These are phyloP conservation scores for Potentilla sterilis DNA, from an alignment of 306 rosid genomes.

Conservation along the genomic window DNA sequence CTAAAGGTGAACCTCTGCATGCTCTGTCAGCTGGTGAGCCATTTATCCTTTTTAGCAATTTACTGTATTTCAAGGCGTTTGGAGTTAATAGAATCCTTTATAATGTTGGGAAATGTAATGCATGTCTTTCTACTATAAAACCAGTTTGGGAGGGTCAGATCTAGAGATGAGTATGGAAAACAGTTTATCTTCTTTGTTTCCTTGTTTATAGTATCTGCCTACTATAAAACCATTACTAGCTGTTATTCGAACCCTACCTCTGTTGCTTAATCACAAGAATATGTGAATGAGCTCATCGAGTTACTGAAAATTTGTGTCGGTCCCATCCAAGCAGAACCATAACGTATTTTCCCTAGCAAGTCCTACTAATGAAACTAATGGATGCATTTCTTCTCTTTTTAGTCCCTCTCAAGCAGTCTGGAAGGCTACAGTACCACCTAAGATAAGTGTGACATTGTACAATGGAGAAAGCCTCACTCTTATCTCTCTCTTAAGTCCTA, in stretches of 20 bases:
- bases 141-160: background rate
- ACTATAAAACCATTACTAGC: background rate
- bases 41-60: background rate
- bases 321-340: background rate
- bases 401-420: conserved; percentile 1
- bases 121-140: too few relatives aligned
- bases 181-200: background rate
- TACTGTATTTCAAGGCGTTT: background rate
- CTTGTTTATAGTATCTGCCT: background rate
- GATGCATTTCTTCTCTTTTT: background rate
- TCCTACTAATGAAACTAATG: background rate
- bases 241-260: background rate
- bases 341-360: background rate
- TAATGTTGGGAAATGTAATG: background rate
- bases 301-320: background rate
- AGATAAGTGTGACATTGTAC: background rate
- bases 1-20: conserved; percentile 18
- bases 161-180: background rate
- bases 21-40: conserved; percentile 8
- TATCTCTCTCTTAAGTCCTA: background rate
- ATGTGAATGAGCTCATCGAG: background rate
- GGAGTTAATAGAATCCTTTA: background rate
- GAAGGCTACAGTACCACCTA: background rate
- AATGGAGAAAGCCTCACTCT: background rate
- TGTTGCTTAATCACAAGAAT: background rate